Evolutionary conservation across 2,329 filamentous ascomycete species (phyloP), one percentile per base, ranked within the genome.

Genomic region (Didymellaceae sp.): DNA sequence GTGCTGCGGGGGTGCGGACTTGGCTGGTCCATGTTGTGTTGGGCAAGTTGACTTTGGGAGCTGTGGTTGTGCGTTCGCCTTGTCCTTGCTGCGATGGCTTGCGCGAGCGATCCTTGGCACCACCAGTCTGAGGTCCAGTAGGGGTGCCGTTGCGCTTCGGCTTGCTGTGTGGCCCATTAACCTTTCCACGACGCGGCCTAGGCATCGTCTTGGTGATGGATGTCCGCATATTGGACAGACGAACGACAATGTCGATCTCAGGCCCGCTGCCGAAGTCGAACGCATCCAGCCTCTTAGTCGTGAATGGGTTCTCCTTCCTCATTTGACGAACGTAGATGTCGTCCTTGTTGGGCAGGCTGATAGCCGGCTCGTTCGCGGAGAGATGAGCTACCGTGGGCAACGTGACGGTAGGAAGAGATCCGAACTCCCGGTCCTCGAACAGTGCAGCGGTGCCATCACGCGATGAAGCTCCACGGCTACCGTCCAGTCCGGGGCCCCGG

Each of bases 391-490:
- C 57, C 47, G 71, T 70, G 17, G 70, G 54, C 9, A 69, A 26
- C 44, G 58, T 69, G 16, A 74, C 68, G 5, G 63, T 72, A 17
- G 77, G 77, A 45, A 74, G 62, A 5, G 77, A 79, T 25, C 77
- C 77, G 44, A 79, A 79, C 55, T 77, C 76, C 24, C 75, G 68
- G 51, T 79, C 77, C 49, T 75, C 73, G 38, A 79, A 76, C 17
- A 78, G 68, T 17, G 62, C 65, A 31, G 77, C 76, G 21, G 75
- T 71, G 17, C 66, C 70, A 16, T 70, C 69, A 57, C 77, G 77
- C 14, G 75, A 74, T 10, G 63, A 59, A 5, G 68, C 57, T n/a
- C 74, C 72, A 16, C 62, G 70, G 34, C 66, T 60, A 50, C 70
- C 59, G 31, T 75, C 63, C 14, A 59, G 60, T 17, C 54, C 52